Conservation (phyloP, 345 rosid species). For the Arabidopsis suecica region DNA sequence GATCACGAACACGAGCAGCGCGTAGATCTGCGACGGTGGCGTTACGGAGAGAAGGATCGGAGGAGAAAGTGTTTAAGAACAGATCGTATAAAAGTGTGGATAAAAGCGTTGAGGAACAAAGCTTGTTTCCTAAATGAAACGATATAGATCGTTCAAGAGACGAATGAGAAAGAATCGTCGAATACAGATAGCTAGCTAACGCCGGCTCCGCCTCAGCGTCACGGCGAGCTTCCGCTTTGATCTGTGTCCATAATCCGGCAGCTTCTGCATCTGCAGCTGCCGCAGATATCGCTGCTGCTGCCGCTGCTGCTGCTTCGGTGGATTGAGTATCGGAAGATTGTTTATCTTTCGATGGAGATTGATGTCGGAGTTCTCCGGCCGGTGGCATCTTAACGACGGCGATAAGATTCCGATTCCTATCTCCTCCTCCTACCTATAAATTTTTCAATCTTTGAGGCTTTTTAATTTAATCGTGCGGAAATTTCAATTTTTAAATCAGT, state of each 20-base stretch:
- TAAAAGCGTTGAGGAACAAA: conserved; percentile 94
- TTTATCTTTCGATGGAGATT: conserved; percentile 40
- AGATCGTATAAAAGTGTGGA: conserved; percentile 95
- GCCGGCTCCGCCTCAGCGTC: conserved; percentile 98
- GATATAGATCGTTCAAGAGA: conserved; percentile 88
- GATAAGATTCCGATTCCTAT: conserved; percentile 9
- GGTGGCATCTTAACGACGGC: conserved; percentile 55
- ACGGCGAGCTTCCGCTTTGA: conserved; percentile 85
- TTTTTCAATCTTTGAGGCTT: neutral
- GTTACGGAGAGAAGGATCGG: conserved; percentile 71
- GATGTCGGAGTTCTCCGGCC: conserved; percentile 59
- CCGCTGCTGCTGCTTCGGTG: conserved; percentile 26
- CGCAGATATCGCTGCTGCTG: conserved; percentile 17
- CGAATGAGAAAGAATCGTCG: conserved; percentile 92
- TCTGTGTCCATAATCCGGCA: conserved; percentile 80
- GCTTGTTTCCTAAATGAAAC: conserved; percentile 94
- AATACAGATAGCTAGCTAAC: conserved; percentile 88
- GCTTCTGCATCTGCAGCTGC: conserved; percentile 59
- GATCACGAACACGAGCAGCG: conserved; percentile 86
- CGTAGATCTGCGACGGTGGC: conserved; percentile 95
- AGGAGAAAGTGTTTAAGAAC: conserved; percentile 78
- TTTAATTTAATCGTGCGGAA: neutral
- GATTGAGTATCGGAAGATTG: conserved; percentile 27
- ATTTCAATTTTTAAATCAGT: neutral
- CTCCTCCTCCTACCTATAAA: conserved; percentile 4